Conservation (phyloP, 176 grass and related monocot species). For the Leersia perrieri region DNA sequence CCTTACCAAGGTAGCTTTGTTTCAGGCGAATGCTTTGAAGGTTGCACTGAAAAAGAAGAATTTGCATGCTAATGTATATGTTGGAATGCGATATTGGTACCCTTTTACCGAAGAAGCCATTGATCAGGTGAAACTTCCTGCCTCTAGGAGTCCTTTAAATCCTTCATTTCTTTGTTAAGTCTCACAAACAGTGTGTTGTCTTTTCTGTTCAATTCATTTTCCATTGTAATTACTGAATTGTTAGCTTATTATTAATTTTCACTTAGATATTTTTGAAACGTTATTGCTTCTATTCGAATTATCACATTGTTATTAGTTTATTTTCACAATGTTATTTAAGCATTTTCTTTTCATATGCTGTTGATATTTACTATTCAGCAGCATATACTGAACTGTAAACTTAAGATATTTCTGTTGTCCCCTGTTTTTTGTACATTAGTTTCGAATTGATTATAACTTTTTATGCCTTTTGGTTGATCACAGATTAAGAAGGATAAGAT, state of each 20-base stretch:
- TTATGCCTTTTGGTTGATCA: conserved; percentile 28
- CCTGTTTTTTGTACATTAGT: neutral
- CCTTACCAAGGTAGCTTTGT: conserved; percentile 8
- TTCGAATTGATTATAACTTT: conserved; percentile 22
- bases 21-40: conserved; percentile 85
- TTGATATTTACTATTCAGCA: neutral
- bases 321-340: neutral
- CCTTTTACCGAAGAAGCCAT: conserved; percentile 94
- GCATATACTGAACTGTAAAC: neutral
- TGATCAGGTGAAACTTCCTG: conserved; percentile 52
- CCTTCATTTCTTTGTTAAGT: neutral
- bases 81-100: conserved; percentile 98
- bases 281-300: neutral
- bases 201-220: neutral
- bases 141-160: neutral
- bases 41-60: conserved; percentile 64
- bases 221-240: neutral
- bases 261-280: neutral
- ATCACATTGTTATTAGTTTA: neutral
- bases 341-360: neutral
- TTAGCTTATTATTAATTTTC: neutral
- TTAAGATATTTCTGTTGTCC: neutral
- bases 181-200: neutral
- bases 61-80: conserved; percentile 76
- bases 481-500: conserved; percentile 95